Base-by-base conservation (phyloP, 1,284 basidiomycete genomes). In the Marasmius tenuissimus region DNA sequence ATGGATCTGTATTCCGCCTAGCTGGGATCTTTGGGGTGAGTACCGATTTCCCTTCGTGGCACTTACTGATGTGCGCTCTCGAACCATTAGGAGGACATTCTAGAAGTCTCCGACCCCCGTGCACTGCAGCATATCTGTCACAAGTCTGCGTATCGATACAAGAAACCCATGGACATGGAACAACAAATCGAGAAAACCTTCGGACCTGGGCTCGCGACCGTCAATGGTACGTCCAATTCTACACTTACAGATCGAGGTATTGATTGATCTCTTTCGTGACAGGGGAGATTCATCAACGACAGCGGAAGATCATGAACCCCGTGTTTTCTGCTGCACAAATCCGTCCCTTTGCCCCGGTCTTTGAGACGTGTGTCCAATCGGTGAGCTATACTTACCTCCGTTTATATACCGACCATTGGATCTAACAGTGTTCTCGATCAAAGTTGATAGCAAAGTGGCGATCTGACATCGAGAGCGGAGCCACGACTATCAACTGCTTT, bases 1-100 rank as follows among this genome's bases (percentile, higher is more conserved):
- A 75, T 59, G 76, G 76, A 14, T 63, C 65, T 0, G 68, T 69
- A 0, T 76, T 72, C 68, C 63, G 71, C 14, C 49, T 65, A n/a
- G 69, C 66, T 35, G 67, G 63, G 4, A 68, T 68, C 57, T 67
- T 73, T 39, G 70, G 70, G 1, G 75, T 76, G 45, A 63, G 70
- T 27, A 47, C 22, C 37, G 10, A 14, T 12, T 38, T 0, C n/a
- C 33, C 3, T 33, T 37, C 20, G 35, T 33, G 16, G 16, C 16
- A 18, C 20, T 5, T 18, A 16, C 42, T 16, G 42, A 45, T 18
- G 16, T 7, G 16, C 14, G 42, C 14, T 16, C 9, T 40, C 16
- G 9, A 12, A 12, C 11, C n/a, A 18, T 27, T 35, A 54, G 52
- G 52, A 54, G 20, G 35, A 38, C 8, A 38, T 54, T 1, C 14